Base-by-base conservation (phyloP, 495 filamentous ascomycete genomes). In the Corynascus novoguineensis region DNA sequence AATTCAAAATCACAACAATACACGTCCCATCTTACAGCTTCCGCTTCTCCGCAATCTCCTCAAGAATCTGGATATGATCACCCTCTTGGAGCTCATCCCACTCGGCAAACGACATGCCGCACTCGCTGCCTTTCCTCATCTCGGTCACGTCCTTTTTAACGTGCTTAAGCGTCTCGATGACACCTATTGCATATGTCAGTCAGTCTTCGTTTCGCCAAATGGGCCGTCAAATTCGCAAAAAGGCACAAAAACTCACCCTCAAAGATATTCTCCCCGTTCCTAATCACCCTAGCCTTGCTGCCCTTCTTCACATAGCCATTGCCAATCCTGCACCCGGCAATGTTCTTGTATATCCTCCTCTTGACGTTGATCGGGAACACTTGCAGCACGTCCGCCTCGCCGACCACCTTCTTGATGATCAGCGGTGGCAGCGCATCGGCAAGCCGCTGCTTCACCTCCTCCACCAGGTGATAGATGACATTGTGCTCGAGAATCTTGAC, bases 41-140 rank as follows among this genome's bases (percentile, higher is more conserved):
- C 67, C 92, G 79, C 75, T 87, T 86, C 71, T 91, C 89, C 29
- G 64, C 67, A 17, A 83, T 78, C 73, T 91, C 85, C 65, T 96
- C 90, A 66, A 92, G 92, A 21, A 83, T 81, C 74, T 96, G 92
- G 58, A 97, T 76, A 61, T 84, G 80, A 73, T 99, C 95, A 24
- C 92, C 93, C 31, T 83, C 77, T 55, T 83, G 66, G 72, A 97
- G 89, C 19, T 81, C 85, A 17, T 83, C 75, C 86, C 89, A 97
- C 35, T 74, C 78, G 8, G 86, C 82, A 64, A 99, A 96, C 35
- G 79, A 83, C 57, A 99, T 86, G 49, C 95, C 95, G 64, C 95
- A 99, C 68, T 99, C 95, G 40, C 76, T 83, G 38, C 89, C 91
- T 77, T 95, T 97, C 63, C 83, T 85, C 83, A 92, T 91, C 65